These are phyloP conservation scores for Thymus quinquecostatus DNA, from an alignment of 257 asterid species.

Conservation along the genomic window DNA sequence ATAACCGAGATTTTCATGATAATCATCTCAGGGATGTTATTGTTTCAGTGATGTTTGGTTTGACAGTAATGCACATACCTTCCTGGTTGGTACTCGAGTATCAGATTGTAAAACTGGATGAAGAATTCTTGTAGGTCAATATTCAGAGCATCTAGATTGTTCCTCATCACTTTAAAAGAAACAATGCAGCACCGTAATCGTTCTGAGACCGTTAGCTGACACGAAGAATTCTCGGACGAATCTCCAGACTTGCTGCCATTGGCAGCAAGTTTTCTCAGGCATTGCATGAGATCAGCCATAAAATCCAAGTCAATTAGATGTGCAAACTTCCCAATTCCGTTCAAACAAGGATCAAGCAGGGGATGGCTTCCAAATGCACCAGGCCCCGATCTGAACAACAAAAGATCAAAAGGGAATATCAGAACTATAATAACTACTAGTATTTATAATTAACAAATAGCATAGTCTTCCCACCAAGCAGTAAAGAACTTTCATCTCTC, in stretches of 20 bases:
- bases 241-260: conserved; percentile 47
- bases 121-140: conserved; percentile 89
- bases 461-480: background rate
- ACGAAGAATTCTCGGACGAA: conserved; percentile 45
- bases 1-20: background rate
- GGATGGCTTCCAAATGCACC: conserved; percentile 65
- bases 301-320: conserved; percentile 91
- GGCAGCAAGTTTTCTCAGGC: conserved; percentile 82
- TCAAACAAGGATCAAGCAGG: conserved; percentile 81
- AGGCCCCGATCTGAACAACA: conserved; percentile 56
- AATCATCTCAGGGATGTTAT: background rate
- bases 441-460: background rate
- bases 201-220: conserved; percentile 70
- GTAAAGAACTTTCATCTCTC: background rate
- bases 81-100: conserved; percentile 90
- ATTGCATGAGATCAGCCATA: conserved; percentile 90
- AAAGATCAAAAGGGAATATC: conserved; percentile 28
- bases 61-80: conserved; percentile 52
- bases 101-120: conserved; percentile 77
- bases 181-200: conserved; percentile 90
- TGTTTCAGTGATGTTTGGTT: background rate
- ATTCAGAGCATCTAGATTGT: conserved; percentile 91
- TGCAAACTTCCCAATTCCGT: conserved; percentile 88
- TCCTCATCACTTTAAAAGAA: conserved; percentile 91
- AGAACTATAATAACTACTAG: conserved; percentile 12